Base-by-base conservation (phyloP, 2,329 filamentous ascomycete genomes). In the Penicillium sclerotigenum region DNA sequence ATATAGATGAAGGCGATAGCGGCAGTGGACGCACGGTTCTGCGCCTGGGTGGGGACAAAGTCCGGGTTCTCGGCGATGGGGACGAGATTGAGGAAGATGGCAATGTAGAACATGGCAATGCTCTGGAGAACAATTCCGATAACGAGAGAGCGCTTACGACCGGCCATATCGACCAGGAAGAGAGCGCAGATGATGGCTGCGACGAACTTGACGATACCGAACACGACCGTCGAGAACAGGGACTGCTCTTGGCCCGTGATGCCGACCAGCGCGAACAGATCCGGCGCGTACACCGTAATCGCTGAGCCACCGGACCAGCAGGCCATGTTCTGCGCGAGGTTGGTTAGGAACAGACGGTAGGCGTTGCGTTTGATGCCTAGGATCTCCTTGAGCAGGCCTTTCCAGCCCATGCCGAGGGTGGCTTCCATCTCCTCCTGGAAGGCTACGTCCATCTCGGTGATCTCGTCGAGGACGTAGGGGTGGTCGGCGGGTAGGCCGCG, bases 161-260 rank as follows among this genome's bases (percentile, higher is more conserved):
- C 88, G 58, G 90, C 84, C 58, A 87, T 83, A 63, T 91, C 88
- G 62, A 91, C 87, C 4, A 90, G 80, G 79, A 90, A 89, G 52
- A 90, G 79, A 1, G 87, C 87, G 69, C 87, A 90, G 40, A 83
- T 64, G 26, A 90, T 69, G 18, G 86, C 82, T 0, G 85, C 80
- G 18, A 83, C 69, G 56, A 90, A 83, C 69, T 91, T 91, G 61
- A 90, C 81, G 46, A 90, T 80, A 36, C 88, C 88, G 53, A 90
- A 89, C 50, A 91, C 83, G 6, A 83, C 87, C 0, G 86, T 90
- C 16, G 87, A 82, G 46, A 90, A 84, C 0, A 90, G 81, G 56
- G 84, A 83, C 70, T 89, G 85, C 43, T 84, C 80, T 49, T 81
- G 79, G 16, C 87, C 87, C 1, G 80, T 82, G 36, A 87, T 83